Evolutionary conservation across 2,329 filamentous ascomycete species (phyloP).

Genomic region (Rhynchosporium graminicola): DNA sequence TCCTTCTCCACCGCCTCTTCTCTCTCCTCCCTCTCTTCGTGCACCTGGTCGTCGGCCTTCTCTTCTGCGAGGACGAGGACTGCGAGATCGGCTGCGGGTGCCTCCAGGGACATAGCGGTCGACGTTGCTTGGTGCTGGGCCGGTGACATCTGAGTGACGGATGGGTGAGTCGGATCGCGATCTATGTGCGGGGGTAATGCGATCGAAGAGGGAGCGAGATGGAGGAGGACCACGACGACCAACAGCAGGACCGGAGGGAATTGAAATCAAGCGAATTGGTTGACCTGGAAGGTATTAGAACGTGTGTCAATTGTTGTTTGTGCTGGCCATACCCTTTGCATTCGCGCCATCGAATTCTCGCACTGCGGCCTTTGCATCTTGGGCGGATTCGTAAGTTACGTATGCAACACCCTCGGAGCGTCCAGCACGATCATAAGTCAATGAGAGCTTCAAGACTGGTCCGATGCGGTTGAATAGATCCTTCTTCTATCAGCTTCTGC

Average conservation of each 20-base stretch:
- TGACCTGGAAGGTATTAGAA: slow-evolving; percentile 56
- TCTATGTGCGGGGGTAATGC: slow-evolving; percentile 54
- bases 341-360: slow-evolving; percentile 86
- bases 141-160: slow-evolving; percentile 42
- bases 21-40: slow-evolving; percentile 42
- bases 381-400: slow-evolving; percentile 72
- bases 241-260: slow-evolving; percentile 52
- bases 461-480: slow-evolving; percentile 81
- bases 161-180: slow-evolving; percentile 63
- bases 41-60: slow-evolving; percentile 54
- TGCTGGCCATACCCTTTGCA: slow-evolving; percentile 64
- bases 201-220: slow-evolving; percentile 60
- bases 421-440: slow-evolving; percentile 84
- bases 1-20: slow-evolving; percentile 42
- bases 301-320: neutral
- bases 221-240: slow-evolving; percentile 53
- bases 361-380: slow-evolving; percentile 74
- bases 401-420: slow-evolving; percentile 84
- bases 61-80: slow-evolving; percentile 56
- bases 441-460: slow-evolving; percentile 64
- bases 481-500: slow-evolving; percentile 47
- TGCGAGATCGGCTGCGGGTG: slow-evolving; percentile 52
- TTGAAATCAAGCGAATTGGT: slow-evolving; percentile 72
- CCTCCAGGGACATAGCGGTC: slow-evolving; percentile 42
- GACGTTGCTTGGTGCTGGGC: slow-evolving; percentile 39